These are phyloP conservation scores for Gaultheria prostrata DNA, from an alignment of 148 eudicot genomes.

Conservation along the genomic window DNA sequence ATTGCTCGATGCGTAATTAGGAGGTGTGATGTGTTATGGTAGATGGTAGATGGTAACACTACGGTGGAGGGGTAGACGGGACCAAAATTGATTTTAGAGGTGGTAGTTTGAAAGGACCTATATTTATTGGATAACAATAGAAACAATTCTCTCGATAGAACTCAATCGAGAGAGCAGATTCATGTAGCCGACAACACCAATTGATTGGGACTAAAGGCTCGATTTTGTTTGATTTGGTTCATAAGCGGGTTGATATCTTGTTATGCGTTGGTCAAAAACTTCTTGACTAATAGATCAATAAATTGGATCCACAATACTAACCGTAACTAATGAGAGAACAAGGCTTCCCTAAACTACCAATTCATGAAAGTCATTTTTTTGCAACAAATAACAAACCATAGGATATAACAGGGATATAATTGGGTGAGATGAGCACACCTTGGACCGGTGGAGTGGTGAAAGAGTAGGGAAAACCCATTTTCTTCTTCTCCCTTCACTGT, in stretches of 20 bases:
- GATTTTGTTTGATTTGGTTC: not conserved
- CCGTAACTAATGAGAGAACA: not conserved
- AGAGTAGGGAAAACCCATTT: slow-evolving; percentile 93
- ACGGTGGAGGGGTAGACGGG: not conserved
- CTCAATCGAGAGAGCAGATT: not conserved
- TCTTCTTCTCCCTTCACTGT: slow-evolving; percentile 98
- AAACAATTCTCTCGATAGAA: not conserved
- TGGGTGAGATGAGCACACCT: slow-evolving; percentile 39
- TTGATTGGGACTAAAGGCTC: not conserved
- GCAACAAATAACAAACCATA: not conserved
- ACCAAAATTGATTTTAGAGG: not conserved
- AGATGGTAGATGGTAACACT: not conserved
- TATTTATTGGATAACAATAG: not conserved
- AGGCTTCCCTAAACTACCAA: not conserved
- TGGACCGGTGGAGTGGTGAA: slow-evolving; percentile 34
- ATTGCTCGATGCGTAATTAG: not conserved
- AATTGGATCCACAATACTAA: not conserved
- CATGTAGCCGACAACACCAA: not conserved
- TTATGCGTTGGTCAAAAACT: not conserved
- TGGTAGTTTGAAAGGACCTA: not conserved
- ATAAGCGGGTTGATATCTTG: not conserved
- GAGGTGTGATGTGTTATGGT: not conserved
- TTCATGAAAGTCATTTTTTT: not conserved
- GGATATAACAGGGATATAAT: slow-evolving; percentile 10
- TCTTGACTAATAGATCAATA: not conserved